Conservation (phyloP, 129 eudicot genomes). For the Smallanthus sonchifolius region DNA sequence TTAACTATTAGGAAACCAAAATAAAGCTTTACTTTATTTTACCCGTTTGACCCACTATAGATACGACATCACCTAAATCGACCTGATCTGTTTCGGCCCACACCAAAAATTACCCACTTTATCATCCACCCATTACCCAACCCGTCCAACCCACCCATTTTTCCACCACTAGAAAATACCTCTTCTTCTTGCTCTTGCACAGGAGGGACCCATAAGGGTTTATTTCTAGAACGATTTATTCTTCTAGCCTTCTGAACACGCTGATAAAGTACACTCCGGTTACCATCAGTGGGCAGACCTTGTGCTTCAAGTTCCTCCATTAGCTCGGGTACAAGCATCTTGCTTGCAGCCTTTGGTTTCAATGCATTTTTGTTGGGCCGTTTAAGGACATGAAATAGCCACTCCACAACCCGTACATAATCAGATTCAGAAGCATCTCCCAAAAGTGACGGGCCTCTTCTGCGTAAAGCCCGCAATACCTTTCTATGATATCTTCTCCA, state of each 20-base stretch:
- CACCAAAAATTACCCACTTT: constrained; percentile 1
- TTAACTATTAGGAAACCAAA: background rate
- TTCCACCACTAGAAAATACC: constrained; percentile 34
- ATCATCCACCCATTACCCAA: background rate
- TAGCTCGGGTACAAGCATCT: constrained; percentile 87
- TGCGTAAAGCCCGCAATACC: constrained; percentile 63
- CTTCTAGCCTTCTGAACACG: constrained; percentile 98
- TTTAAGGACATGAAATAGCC: constrained; percentile 70
- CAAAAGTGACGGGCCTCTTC: constrained; percentile 68
- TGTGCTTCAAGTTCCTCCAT: constrained; percentile 95
- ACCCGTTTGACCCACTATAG: background rate
- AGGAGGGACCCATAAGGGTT: constrained; percentile 95
- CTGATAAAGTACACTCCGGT: constrained; percentile 85
- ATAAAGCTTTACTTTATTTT: background rate
- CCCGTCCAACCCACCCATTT: background rate
- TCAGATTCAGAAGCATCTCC: constrained; percentile 77
- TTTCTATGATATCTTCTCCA: constrained; percentile 73
- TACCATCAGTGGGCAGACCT: constrained; percentile 92
- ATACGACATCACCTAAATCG: background rate
- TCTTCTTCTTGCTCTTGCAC: constrained; percentile 97
- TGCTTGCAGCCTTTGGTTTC: constrained; percentile 97
- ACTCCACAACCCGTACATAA: constrained; percentile 76
- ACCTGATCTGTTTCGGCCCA: background rate
- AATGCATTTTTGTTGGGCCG: constrained; percentile 71
- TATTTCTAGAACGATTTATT: constrained; percentile 89